Percentiles rank a stretch among this genome's conserved stretches.
Evolutionary conservation across 2,329 filamentous ascomycete species (phyloP).

Genomic region (Beauveria brongniartii): DNA sequence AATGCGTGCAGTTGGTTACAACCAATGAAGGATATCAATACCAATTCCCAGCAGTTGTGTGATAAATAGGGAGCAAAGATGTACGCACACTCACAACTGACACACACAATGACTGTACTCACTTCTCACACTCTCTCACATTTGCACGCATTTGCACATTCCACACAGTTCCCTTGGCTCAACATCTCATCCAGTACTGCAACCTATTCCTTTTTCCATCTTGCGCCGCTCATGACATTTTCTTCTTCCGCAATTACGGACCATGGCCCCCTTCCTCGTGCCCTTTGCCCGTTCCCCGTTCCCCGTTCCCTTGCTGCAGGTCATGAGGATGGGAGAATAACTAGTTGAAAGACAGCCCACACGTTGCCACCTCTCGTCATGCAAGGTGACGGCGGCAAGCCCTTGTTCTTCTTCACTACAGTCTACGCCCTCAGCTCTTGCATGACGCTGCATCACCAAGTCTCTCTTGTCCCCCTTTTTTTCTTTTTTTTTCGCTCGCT

Average conservation of each 20-base stretch:
- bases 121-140: not conserved
- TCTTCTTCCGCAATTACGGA: too few species aligned
- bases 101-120: not conserved
- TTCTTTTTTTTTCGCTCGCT: not conserved
- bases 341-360: not conserved
- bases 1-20: too few species aligned
- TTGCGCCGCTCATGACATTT: too few species aligned
- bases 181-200: too few species aligned
- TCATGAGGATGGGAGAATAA: too few species aligned
- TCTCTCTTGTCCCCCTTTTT: too few species aligned
- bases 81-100: not conserved
- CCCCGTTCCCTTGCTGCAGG: too few species aligned
- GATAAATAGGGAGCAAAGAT: not conserved
- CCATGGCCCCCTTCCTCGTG: not conserved
- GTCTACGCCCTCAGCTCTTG: not conserved
- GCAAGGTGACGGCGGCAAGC: not conserved
- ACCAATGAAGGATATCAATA: too few species aligned
- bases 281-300: too few species aligned
- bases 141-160: not conserved
- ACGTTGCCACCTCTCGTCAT: not conserved
- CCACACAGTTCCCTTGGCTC: too few species aligned
- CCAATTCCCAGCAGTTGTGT: not conserved
- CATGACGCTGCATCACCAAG: not conserved
- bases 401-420: not conserved
- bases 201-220: too few species aligned